Percentiles rank a stretch among this genome's conserved stretches.
Evolutionary conservation across 1,139 yeast species (phyloP).

Genomic region (Geotrichum cucujoidarum): DNA sequence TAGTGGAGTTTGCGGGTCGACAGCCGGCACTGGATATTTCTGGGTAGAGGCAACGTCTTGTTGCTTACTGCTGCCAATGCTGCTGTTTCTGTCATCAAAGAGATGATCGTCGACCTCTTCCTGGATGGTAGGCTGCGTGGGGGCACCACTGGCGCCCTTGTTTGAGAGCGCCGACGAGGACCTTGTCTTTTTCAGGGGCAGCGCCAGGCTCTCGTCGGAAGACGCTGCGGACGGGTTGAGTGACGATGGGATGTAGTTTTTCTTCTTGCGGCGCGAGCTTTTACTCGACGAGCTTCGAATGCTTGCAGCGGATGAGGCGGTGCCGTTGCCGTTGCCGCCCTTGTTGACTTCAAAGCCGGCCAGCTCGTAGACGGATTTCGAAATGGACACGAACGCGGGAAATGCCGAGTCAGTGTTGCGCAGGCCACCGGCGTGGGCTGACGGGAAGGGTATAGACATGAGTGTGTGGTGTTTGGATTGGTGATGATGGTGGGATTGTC

Average conservation of each 20-base stretch:
- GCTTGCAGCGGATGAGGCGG: not conserved
- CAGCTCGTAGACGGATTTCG: conserved; percentile 39
- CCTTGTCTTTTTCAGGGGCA: not conserved
- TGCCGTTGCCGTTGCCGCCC: not conserved
- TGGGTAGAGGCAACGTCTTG: too few species aligned
- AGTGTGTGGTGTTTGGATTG: too few species aligned
- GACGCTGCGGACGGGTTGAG: not conserved
- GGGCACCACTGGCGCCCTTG: not conserved
- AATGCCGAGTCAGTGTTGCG: conserved; percentile 37
- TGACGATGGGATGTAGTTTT: not conserved
- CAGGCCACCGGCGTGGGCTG: too few species aligned
- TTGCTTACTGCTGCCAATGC: too few species aligned
- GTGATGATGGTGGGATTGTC: too few species aligned
- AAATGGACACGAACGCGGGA: conserved; percentile 37
- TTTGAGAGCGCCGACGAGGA: not conserved
- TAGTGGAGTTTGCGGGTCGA: not conserved
- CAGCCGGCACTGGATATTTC: not conserved
- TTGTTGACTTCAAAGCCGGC: conserved; percentile 40
- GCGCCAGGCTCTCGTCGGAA: not conserved
- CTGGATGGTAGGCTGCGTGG: not conserved
- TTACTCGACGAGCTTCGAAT: not conserved
- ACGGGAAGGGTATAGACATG: too few species aligned
- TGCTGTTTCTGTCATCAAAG: not conserved
- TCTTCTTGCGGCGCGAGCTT: not conserved
- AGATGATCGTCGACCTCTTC: not conserved